A percentile compares a stretch with the other conserved stretches of the same genome.
Evolutionary conservation across 768 basidiomycete species (phyloP).

Genomic region (Pleurotus pulmonarius): DNA sequence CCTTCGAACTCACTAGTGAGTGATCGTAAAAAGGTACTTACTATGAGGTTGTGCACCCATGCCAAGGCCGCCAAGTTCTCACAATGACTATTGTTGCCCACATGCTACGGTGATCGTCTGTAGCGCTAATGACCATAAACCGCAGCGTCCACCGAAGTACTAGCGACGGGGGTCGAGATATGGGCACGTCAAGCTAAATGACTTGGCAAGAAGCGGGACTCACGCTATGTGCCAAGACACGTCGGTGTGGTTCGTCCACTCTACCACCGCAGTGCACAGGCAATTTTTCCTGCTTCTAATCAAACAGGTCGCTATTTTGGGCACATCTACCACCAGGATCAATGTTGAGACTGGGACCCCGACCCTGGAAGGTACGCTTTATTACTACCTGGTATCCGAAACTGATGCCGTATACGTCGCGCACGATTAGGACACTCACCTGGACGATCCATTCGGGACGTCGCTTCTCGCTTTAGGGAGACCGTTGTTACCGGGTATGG

Average conservation of each 20-base stretch:
- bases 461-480: background rate
- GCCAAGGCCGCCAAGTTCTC: background rate
- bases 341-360: background rate
- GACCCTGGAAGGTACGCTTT: conserved; percentile 2
- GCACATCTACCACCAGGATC: conserved; percentile 5
- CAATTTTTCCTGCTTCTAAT: background rate
- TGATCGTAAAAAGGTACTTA: too few species aligned
- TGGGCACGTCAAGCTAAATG: background rate
- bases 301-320: background rate
- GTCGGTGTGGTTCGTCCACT: conserved; percentile 4
- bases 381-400: background rate
- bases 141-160: background rate
- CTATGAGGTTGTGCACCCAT: background rate
- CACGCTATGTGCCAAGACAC: background rate
- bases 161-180: background rate
- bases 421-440: background rate
- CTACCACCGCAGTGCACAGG: conserved; percentile 1
- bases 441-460: conserved; percentile 6
- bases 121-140: too few species aligned
- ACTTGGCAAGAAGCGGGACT: background rate
- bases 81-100: background rate
- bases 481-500: background rate
- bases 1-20: too few species aligned
- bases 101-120: background rate
- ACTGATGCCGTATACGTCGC: too few species aligned